Evolutionary conservation across 345 rosid genomes (phyloP).

Genomic region (Turnera subulata): DNA sequence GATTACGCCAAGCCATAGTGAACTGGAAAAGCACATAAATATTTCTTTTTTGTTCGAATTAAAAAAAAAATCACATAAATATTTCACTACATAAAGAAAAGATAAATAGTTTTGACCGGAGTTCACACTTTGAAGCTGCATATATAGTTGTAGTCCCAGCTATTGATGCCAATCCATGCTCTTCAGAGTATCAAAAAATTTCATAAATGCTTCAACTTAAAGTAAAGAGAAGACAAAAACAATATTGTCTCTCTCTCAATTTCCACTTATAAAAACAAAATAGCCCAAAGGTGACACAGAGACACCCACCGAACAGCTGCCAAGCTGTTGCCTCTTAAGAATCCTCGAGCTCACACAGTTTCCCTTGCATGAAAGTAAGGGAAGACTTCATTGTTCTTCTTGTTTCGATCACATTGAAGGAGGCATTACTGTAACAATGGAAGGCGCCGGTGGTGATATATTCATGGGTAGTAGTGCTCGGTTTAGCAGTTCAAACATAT

Average conservation of each 20-base stretch:
- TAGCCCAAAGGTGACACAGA: neutral
- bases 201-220: neutral
- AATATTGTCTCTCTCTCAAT: neutral
- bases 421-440: slow-evolving; percentile 23
- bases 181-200: neutral
- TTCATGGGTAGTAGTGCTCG: slow-evolving; percentile 33
- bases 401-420: neutral
- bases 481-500: slow-evolving; percentile 38
- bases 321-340: neutral
- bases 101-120: too few relatives aligned
- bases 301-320: too few relatives aligned
- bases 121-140: too few relatives aligned
- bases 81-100: too few relatives aligned
- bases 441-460: slow-evolving; percentile 27
- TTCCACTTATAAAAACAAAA: neutral
- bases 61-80: too few relatives aligned
- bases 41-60: too few relatives aligned
- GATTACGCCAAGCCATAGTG: too few relatives aligned
- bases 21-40: too few relatives aligned
- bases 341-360: neutral
- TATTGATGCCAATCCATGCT: neutral
- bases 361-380: slow-evolving; percentile 13
- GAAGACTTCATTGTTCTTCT: neutral
- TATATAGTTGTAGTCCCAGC: neutral
- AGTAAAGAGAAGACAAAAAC: slow-evolving; percentile 11